Evolutionary conservation across 345 rosid genomes (phyloP).

Genomic region (Euphorbia pulcherrima): DNA sequence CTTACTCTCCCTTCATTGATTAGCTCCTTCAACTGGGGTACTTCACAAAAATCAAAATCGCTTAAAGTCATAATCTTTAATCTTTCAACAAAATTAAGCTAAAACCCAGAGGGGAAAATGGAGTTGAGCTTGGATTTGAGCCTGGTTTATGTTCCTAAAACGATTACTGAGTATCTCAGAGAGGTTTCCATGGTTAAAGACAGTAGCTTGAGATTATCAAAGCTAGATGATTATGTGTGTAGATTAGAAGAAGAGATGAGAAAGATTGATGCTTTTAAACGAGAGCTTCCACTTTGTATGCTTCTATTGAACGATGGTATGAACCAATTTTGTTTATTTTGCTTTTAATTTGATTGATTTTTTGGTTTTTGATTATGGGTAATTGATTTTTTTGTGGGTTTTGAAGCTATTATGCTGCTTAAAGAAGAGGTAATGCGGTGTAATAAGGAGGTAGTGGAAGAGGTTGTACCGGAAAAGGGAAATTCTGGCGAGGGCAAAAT

Average conservation of each 20-base stretch:
- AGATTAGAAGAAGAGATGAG: conserved; percentile 61
- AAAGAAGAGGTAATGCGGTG: conserved; percentile 50
- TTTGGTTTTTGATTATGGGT: conserved; percentile 8
- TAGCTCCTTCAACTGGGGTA: conserved; percentile 27
- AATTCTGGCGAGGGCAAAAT: conserved; percentile 20
- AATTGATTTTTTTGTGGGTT: conserved; percentile 16
- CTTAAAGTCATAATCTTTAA: background rate
- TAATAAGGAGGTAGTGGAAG: conserved; percentile 22
- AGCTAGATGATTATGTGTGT: conserved; percentile 43
- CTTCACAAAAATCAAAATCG: conserved; percentile 17
- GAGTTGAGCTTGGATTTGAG: conserved; percentile 61
- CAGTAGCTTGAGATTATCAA: conserved; percentile 34
- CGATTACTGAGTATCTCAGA: conserved; percentile 41
- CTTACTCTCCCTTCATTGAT: conserved; percentile 7
- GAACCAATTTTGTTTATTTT: background rate
- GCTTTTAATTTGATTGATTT: background rate
- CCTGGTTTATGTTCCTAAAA: conserved; percentile 42
- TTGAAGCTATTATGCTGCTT: conserved; percentile 53
- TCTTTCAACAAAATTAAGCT: too few species aligned
- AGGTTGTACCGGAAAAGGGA: conserved; percentile 26
- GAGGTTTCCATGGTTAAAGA: conserved; percentile 43
- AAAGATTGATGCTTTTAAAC: conserved; percentile 67
- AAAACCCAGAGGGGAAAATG: conserved; percentile 32
- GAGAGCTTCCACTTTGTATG: conserved; percentile 79
- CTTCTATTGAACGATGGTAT: conserved; percentile 62